phyloP scores from a whole-genome alignment of 306 rosid genomes.

The Carpinus fangiana region DNA sequence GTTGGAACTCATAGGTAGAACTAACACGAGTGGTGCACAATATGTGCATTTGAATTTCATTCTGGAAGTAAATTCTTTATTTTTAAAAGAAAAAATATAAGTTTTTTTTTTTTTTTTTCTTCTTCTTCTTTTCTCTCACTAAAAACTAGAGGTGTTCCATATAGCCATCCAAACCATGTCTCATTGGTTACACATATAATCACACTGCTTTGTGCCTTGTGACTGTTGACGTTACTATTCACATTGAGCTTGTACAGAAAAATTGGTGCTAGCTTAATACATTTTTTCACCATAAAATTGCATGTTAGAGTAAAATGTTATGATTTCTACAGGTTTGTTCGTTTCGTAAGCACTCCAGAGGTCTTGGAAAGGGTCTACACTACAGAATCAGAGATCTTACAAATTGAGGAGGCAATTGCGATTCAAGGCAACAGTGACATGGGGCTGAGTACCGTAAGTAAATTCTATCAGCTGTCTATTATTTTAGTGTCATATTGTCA shows the following conservation, averaged over 20 bases:
- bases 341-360: slow-evolving; percentile 96
- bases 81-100: neutral
- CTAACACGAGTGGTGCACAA: slow-evolving; percentile 16
- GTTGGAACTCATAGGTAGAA: slow-evolving; percentile 14
- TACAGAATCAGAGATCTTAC: slow-evolving; percentile 81
- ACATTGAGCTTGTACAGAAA: slow-evolving; percentile 17
- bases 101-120: neutral
- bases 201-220: neutral
- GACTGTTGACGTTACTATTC: slow-evolving; percentile 2
- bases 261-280: neutral
- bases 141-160: slow-evolving; percentile 8
- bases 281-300: slow-evolving; percentile 7
- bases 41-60: slow-evolving; percentile 10
- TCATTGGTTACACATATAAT: slow-evolving; percentile 11
- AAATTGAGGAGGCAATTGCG: slow-evolving; percentile 91
- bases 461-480: slow-evolving; percentile 17
- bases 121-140: slow-evolving; percentile 20
- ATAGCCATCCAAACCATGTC: slow-evolving; percentile 15
- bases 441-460: slow-evolving; percentile 60
- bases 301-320: slow-evolving; percentile 23
- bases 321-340: slow-evolving; percentile 74
- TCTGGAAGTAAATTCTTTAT: slow-evolving; percentile 1
- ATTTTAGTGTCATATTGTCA: neutral
- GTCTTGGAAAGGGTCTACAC: slow-evolving; percentile 88
- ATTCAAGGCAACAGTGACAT: slow-evolving; percentile 82